Base-by-base conservation (phyloP, 2,329 filamentous ascomycete species). In the Botrytis elliptica region DNA sequence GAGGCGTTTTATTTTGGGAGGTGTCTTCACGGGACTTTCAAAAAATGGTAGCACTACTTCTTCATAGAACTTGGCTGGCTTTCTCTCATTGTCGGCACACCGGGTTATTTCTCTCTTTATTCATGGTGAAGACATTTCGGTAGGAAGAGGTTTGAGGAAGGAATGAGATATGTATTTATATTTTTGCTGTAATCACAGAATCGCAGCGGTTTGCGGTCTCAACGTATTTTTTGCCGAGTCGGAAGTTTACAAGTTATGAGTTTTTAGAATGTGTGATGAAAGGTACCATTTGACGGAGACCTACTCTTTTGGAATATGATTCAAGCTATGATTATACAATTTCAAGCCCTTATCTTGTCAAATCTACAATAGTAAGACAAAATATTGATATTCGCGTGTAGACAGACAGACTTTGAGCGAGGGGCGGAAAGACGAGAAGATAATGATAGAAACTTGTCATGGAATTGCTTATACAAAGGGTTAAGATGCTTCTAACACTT, bases 1-100 rank as follows among this genome's bases (percentile, higher is more conserved):
- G 75, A 72, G 77, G 78, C 76, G 78, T 77, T 68, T 40, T 76
- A 68, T 46, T 68, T 38, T 71, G 62, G 74, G 72, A 70, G 74
- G 63, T 73, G 44, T 66, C 75, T 55, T 67, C 72, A 71, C 74
- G 52, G 63, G 52, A 40, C 72, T 67, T 70, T 59, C 57, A 65
- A 70, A 66, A 66, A 76, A 76, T 76, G 70, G 71, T 72, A 65
- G 40, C 63, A 66, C 73, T 76, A 60, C 64, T 68, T 68, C 42
- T 73, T 68, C 67, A 74, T 75, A 75, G 75, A 75, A 59, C 40
- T 74, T 68, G 42, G 55, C 44, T 65, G 55, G 72, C 44, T 74
- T 65, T 73, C 70, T 69, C 69, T 75, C 60, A 52, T 49, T 72
- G 65, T 69, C 67, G 69, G 57, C 46, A 69, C n/a, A 59, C 42